A percentile compares a stretch with the other conserved stretches of the same genome.
Evolutionary conservation across 1,284 basidiomycete species (phyloP).

Genomic region (Austroboletus niveus): DNA sequence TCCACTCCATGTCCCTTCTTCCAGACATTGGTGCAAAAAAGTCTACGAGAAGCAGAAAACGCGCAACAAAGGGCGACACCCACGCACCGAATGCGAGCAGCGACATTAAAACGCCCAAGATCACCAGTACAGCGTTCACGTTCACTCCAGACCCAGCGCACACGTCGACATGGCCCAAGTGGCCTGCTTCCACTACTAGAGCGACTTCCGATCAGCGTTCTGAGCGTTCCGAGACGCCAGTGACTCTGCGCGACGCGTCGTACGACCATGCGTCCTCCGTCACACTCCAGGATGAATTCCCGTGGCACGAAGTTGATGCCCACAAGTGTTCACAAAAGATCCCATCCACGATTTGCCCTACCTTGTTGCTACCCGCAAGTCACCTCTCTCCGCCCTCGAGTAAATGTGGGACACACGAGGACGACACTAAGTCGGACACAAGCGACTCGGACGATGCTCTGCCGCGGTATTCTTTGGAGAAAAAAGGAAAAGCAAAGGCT

Average conservation of each 20-base stretch:
- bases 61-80: background rate
- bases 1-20: slow-evolving; percentile 10
- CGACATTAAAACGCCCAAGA: no score
- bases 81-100: background rate
- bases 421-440: background rate
- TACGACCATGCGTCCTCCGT: slow-evolving; percentile 13
- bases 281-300: slow-evolving; percentile 11
- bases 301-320: slow-evolving; percentile 3
- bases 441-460: background rate
- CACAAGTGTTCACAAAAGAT: background rate
- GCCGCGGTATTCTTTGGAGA: slow-evolving; percentile 1
- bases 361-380: slow-evolving; percentile 14
- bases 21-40: background rate
- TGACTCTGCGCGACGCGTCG: no score
- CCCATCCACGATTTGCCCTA: slow-evolving; percentile 9
- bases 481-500: slow-evolving; percentile 22
- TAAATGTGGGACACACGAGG: background rate
- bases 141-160: no score
- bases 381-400: slow-evolving; percentile 1
- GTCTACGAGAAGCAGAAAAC: no score
- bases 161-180: no score
- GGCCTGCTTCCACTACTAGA: no score
- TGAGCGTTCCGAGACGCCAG: no score
- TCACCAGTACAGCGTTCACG: no score
- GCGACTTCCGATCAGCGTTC: no score